A percentile compares a stretch with the other conserved stretches of the same genome.
Evolutionary conservation across 306 rosid genomes (phyloP).

Genomic region (Prunus armeniaca): DNA sequence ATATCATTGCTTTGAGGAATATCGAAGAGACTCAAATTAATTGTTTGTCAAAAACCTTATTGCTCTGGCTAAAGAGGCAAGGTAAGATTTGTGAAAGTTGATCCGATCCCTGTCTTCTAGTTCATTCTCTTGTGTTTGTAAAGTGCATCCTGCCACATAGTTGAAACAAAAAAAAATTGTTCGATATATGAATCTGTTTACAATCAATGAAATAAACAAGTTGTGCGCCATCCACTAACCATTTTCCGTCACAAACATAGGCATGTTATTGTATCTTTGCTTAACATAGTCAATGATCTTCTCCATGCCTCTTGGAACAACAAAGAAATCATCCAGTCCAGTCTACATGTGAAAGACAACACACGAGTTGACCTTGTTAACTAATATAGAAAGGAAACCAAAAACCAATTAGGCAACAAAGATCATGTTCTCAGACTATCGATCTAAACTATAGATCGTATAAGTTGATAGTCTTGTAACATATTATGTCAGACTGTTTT

Average conservation of each 20-base stretch:
- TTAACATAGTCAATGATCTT: constrained; percentile 48
- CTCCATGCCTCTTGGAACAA: constrained; percentile 67
- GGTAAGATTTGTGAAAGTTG: constrained; percentile 50
- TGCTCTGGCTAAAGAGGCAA: constrained; percentile 47
- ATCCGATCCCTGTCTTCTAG: constrained; percentile 46
- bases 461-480: background rate
- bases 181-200: background rate
- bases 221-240: constrained; percentile 26
- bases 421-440: no score
- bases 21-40: no score
- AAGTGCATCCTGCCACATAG: constrained; percentile 35
- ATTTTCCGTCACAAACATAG: constrained; percentile 64
- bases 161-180: background rate
- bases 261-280: constrained; percentile 44
- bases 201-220: background rate
- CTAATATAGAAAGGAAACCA: no score
- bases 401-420: no score
- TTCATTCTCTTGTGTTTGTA: constrained; percentile 2
- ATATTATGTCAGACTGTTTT: background rate
- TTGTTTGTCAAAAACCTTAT: constrained; percentile 33
- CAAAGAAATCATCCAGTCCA: constrained; percentile 39
- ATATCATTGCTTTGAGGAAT: no score
- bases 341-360: constrained; percentile 38
- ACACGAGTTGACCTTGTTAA: no score
- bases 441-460: no score